These are phyloP conservation scores for Sherardia arvensis DNA, from an alignment of 257 asterid species.

Conservation along the genomic window DNA sequence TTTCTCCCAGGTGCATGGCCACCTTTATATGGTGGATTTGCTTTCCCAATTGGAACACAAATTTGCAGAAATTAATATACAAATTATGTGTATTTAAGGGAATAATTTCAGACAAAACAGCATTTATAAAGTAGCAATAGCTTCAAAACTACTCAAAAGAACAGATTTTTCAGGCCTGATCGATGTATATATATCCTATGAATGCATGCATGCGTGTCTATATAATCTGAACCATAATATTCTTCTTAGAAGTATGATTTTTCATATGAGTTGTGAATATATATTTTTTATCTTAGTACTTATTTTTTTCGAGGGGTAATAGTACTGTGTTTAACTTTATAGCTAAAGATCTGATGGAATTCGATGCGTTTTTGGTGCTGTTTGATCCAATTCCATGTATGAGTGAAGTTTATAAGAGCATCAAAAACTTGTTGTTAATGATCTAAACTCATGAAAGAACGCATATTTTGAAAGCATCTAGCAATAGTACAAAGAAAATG, in stretches of 20 bases:
- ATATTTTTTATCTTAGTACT: too few species aligned
- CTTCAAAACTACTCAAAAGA: background rate
- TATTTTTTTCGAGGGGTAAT: too few species aligned
- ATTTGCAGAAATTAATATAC: constrained; percentile 5
- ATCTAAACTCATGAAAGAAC: constrained; percentile 1
- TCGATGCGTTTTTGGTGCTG: too few species aligned
- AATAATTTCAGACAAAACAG: background rate
- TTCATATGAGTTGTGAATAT: background rate
- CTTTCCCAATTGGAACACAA: constrained; percentile 17
- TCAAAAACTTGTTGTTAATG: too few species aligned
- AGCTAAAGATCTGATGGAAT: too few species aligned
- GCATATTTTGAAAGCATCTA: background rate
- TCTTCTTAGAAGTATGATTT: too few species aligned
- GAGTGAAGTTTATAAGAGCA: too few species aligned
- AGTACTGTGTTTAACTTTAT: too few species aligned
- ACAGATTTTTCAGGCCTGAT: constrained; percentile 6
- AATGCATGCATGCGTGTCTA: constrained; percentile 32
- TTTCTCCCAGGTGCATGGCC: constrained; percentile 10
- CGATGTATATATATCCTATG: constrained; percentile 17
- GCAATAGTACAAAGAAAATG: background rate
- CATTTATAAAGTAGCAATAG: constrained; percentile 2
- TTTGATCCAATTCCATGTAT: too few species aligned
- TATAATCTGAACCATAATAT: background rate
- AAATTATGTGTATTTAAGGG: background rate
- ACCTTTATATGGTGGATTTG: constrained; percentile 56